Base-by-base conservation (phyloP, 1,284 basidiomycete genomes). In the Moesziomyces sp. region DNA sequence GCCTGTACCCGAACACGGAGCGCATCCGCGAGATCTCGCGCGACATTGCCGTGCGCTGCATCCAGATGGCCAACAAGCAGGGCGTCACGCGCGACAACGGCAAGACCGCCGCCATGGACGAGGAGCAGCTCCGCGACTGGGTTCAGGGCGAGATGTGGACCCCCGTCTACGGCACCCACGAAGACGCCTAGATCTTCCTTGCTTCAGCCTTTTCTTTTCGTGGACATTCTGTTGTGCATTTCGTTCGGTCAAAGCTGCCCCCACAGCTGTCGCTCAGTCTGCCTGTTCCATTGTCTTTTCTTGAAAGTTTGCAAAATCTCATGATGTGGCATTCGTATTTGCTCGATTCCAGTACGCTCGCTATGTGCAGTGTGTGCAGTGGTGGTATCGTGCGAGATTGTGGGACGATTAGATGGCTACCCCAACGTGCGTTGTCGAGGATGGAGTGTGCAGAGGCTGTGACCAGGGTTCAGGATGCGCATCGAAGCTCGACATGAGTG, bases 131-230 rank as follows among this genome's bases (percentile, higher is more conserved):
- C 14, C 52, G 63, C 13, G 59, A 76, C 18, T 83, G 80, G 80
- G 73, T 83, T 38, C 50, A 74, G 8, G 70, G 69, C 21, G 77
- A 83, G 46, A 83, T 83, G 82, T 83, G 80, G 80, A 51, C 46
- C 13, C 79, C 82, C 6, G 66, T 51, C 45, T 83, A 83, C 52
- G 71, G 78, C 40, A 35, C 58, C 14, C 21, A 43, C 40, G 58
- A 65, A 18, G 61, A 56, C 18, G 55, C 54, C 26, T 64, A 42
- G 47, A 28, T 40, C n/a, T 26, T 11, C 16, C 6, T 35, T 34
- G 26, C 5, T 9, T 9, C 2, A 16, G 35, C 35, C 14, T 40
- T 18, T n/a, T 40, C 18, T 18, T 18, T 16, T 18, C 18, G 38
- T 40, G 38, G 38, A 40, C 38, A 40, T 6, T 40, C 7, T 40